A percentile compares a stretch with the other conserved stretches of the same genome.
phyloP scores from a whole-genome alignment of 192 early-diverging fungal species.

The Rhizophlyctis rosea region DNA sequence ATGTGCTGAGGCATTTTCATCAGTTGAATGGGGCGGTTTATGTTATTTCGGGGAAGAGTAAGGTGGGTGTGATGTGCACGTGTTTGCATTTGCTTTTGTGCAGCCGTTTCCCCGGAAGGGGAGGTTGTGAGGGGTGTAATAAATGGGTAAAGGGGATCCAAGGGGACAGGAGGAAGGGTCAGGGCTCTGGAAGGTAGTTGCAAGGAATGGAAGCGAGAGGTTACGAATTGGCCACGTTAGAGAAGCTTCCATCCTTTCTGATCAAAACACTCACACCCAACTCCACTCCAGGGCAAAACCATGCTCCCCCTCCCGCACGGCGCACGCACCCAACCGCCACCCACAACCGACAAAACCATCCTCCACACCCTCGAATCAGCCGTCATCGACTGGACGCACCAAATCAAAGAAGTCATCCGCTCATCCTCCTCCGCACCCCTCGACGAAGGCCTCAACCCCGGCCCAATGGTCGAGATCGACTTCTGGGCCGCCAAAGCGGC shows the following conservation, averaged over 20 bases:
- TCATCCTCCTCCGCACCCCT: slow-evolving; percentile 56
- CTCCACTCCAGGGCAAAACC: slow-evolving; percentile 57
- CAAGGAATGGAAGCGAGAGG: too few relatives aligned
- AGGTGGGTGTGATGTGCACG: slow-evolving; percentile 33
- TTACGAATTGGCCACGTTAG: too few relatives aligned
- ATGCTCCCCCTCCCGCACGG: slow-evolving; percentile 65
- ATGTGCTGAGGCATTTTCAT: slow-evolving; percentile 64
- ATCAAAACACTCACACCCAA: too few relatives aligned
- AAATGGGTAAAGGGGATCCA: too few relatives aligned
- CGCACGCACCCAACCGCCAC: slow-evolving; percentile 39
- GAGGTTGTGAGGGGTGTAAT: too few relatives aligned
- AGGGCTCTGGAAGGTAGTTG: too few relatives aligned
- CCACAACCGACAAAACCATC: slow-evolving; percentile 48
- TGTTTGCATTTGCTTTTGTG: neutral
- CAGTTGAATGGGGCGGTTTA: slow-evolving; percentile 62
- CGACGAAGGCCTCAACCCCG: slow-evolving; percentile 62
- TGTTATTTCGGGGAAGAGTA: slow-evolving; percentile 63
- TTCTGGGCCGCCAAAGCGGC: slow-evolving; percentile 68
- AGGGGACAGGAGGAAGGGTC: too few relatives aligned
- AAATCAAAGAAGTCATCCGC: slow-evolving; percentile 66
- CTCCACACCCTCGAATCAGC: slow-evolving; percentile 63
- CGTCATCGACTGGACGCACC: slow-evolving; percentile 69
- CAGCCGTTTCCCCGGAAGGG: too few relatives aligned
- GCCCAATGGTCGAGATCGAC: slow-evolving; percentile 64
- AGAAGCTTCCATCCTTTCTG: too few relatives aligned